These are phyloP conservation scores for Panicum hallii DNA, from an alignment of 202 grass and related monocot species.

Conservation along the genomic window DNA sequence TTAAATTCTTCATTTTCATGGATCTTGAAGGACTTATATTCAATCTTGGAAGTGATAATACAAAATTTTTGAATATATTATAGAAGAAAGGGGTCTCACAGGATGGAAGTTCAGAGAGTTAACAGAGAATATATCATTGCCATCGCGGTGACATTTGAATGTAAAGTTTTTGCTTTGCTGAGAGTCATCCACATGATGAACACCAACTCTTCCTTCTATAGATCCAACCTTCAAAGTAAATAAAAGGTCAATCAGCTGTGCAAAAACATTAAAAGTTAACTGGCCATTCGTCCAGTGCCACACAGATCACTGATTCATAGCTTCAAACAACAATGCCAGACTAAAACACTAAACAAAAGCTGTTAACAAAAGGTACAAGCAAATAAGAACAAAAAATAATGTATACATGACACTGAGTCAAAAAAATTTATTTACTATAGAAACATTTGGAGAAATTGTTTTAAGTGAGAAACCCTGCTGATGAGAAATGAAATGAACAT, in stretches of 20 bases:
- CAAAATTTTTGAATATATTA: slow-evolving; percentile 12
- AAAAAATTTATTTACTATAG: slow-evolving; percentile 1
- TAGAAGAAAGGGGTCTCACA: slow-evolving; percentile 55
- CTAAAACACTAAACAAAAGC: slow-evolving; percentile 31
- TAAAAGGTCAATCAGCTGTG: slow-evolving; percentile 19
- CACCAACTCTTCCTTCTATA: slow-evolving; percentile 92
- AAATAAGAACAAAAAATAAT: slow-evolving; percentile 28
- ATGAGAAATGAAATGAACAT: slow-evolving; percentile 25
- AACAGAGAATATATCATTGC: slow-evolving; percentile 83
- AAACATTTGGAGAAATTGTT: slow-evolving; percentile 13
- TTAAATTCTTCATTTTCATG: not conserved
- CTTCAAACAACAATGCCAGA: slow-evolving; percentile 24
- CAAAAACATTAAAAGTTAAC: slow-evolving; percentile 19
- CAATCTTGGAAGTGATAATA: slow-evolving; percentile 16
- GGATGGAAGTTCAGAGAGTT: slow-evolving; percentile 94
- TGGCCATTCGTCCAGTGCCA: not conserved
- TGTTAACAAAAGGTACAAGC: not conserved
- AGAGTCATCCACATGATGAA: slow-evolving; percentile 92
- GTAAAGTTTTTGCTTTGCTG: slow-evolving; percentile 95
- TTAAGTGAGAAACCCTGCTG: slow-evolving; percentile 6
- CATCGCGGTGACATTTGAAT: slow-evolving; percentile 95
- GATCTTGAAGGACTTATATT: not conserved
- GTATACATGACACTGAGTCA: not conserved
- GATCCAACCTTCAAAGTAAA: slow-evolving; percentile 81
- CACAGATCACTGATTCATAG: slow-evolving; percentile 6